Percentiles rank a stretch among this genome's conserved stretches.
phyloP scores from a whole-genome alignment of 2,329 filamentous ascomycete genomes.

The Thelonectria blattea region DNA sequence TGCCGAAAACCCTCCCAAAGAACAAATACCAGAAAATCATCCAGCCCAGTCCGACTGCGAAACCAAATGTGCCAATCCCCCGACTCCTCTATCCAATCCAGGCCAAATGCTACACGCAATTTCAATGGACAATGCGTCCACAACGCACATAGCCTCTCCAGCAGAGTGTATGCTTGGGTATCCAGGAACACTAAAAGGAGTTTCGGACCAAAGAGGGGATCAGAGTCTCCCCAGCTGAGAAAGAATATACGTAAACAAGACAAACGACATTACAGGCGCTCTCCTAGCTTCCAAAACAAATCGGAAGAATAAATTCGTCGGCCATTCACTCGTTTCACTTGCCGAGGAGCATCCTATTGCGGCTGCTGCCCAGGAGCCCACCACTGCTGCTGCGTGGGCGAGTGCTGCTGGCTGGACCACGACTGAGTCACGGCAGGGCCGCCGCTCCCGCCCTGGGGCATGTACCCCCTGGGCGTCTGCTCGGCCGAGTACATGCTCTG shows the following conservation, averaged over 20 bases:
- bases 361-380: slow-evolving; percentile 59
- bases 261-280: background rate
- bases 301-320: slow-evolving; percentile 22
- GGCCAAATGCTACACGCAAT: slow-evolving; percentile 44
- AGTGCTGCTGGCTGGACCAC: slow-evolving; percentile 64
- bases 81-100: slow-evolving; percentile 50
- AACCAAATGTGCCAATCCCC: slow-evolving; percentile 27
- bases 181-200: slow-evolving; percentile 42
- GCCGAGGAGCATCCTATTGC: slow-evolving; percentile 34
- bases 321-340: slow-evolving; percentile 34
- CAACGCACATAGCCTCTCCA: slow-evolving; percentile 46
- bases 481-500: slow-evolving; percentile 67
- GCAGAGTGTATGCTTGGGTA: slow-evolving; percentile 45
- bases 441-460: slow-evolving; percentile 66
- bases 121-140: slow-evolving; percentile 39
- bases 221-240: slow-evolving; percentile 26
- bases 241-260: slow-evolving; percentile 22
- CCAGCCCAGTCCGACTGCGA: slow-evolving; percentile 10
- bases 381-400: slow-evolving; percentile 62
- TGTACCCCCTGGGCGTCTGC: slow-evolving; percentile 69
- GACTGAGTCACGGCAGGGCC: slow-evolving; percentile 58
- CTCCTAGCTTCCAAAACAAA: background rate
- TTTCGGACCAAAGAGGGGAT: slow-evolving; percentile 34
- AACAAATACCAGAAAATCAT: slow-evolving; percentile 16
- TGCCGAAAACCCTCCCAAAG: slow-evolving; percentile 19